phyloP scores from a whole-genome alignment of 805 yeast genomes.

The baker's yeast (Saccharomyces cerevisiae) region DNA sequence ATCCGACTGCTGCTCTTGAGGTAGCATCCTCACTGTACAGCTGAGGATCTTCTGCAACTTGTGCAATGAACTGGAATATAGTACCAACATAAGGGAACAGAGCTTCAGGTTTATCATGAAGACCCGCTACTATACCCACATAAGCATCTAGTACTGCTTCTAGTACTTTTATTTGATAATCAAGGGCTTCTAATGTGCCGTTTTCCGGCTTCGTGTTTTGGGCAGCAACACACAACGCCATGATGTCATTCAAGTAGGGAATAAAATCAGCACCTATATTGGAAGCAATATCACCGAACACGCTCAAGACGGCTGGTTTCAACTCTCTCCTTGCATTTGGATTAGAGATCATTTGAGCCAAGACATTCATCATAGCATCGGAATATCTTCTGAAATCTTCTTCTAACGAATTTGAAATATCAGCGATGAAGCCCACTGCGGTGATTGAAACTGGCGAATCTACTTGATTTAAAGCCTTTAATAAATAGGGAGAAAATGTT shows the following conservation, averaged over 20 bases:
- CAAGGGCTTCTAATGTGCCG: slow-evolving; percentile 62
- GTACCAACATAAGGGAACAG: slow-evolving; percentile 58
- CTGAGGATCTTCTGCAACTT: slow-evolving; percentile 50
- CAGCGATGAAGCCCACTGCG: slow-evolving; percentile 93
- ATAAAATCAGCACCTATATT: slow-evolving; percentile 71
- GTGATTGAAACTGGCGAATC: slow-evolving; percentile 80
- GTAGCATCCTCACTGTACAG: slow-evolving; percentile 59
- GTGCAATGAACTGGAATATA: slow-evolving; percentile 61
- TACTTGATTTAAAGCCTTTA: slow-evolving; percentile 68
- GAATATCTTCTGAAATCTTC: slow-evolving; percentile 63
- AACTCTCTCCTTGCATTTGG: slow-evolving; percentile 67
- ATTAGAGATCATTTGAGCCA: slow-evolving; percentile 65
- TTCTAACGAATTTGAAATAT: slow-evolving; percentile 83
- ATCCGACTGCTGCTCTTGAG: slow-evolving; percentile 77
- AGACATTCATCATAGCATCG: slow-evolving; percentile 71
- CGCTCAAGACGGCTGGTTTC: slow-evolving; percentile 80
- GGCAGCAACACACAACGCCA: slow-evolving; percentile 66
- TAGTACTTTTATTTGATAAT: slow-evolving; percentile 60
- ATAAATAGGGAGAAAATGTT: slow-evolving; percentile 74
- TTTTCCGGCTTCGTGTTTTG: slow-evolving; percentile 58
- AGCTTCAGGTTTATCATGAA: slow-evolving; percentile 57
- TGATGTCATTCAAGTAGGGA: slow-evolving; percentile 70
- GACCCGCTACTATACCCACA: slow-evolving; percentile 91
- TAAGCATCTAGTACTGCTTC: slow-evolving; percentile 93
- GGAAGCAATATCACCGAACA: slow-evolving; percentile 93